Conservation (phyloP, 495 filamentous ascomycete genomes). For the Elaphomyces granulatus region DNA sequence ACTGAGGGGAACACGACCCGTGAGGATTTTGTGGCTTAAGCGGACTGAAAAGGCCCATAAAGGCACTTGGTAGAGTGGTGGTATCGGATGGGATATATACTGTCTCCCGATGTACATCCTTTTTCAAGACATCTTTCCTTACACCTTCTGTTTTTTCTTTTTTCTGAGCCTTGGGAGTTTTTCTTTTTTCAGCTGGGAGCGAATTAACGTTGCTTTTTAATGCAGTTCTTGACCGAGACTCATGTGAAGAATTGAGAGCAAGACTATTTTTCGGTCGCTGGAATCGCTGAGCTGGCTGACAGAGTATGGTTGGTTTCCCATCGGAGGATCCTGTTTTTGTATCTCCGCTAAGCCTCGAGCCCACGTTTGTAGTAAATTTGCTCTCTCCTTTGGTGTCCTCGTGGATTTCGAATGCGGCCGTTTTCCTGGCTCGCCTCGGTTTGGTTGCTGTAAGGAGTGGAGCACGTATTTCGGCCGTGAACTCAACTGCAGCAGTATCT, state of each 20-base stretch:
- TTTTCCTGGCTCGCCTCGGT: conserved; percentile 18
- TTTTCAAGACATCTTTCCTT: conserved; percentile 12
- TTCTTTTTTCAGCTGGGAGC: background rate
- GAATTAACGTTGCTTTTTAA: conserved; percentile 8
- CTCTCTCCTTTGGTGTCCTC: conserved; percentile 13
- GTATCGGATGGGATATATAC: conserved; percentile 31
- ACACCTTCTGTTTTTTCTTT: background rate
- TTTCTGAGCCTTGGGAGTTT: background rate
- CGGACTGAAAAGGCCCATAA: conserved; percentile 30
- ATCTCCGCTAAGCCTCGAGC: background rate
- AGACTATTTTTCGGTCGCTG: conserved; percentile 21
- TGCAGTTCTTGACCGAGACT: background rate
- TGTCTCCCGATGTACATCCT: conserved; percentile 22
- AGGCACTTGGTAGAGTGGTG: conserved; percentile 25
- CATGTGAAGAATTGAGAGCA: conserved; percentile 2
- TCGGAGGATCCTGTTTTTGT: conserved; percentile 12
- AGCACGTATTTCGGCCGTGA: conserved; percentile 22
- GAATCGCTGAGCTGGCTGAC: conserved; percentile 30
- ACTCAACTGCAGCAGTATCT: conserved; percentile 22
- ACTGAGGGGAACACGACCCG: background rate
- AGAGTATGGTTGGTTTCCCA: conserved; percentile 23
- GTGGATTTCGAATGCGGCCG: conserved; percentile 23
- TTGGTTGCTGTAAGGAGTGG: conserved; percentile 17
- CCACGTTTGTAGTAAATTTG: background rate
- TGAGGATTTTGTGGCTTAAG: conserved; percentile 13